Evolutionary conservation across 2,329 filamentous ascomycete genomes (phyloP), one percentile per base, ranked within the genome.

Genomic region (Penicillium italicum): DNA sequence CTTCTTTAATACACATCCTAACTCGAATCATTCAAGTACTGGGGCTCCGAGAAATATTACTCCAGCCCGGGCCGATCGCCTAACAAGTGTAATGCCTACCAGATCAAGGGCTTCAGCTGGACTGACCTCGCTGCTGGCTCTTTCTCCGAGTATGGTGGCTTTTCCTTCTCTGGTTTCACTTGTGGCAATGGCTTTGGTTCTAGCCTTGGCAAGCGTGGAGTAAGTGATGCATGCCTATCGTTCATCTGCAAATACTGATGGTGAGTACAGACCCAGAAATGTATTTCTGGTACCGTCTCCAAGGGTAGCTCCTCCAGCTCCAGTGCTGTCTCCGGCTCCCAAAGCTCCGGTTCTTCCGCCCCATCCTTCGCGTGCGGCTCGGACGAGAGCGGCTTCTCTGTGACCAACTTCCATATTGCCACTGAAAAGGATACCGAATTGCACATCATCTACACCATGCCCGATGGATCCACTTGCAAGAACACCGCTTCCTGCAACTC

Each of bases 391-490:
- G 74, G 70, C 61, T 94, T 96, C 80, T 94, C 91, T 34, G 85
- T 96, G 68, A 83, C 79, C 62, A 80, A 84, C 65, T 83, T 96
- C 73, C 81, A 93, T 61, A 78, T 97, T 64, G 85, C 84, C 43
- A 81, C 85, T 61, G 86, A 90, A 69, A 85, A 88, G 69, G 87
- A 93, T 74, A 86, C 84, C 64, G 85, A 92, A 61, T 77, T 97
- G 51, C 86, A 93, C 74, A 91, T 96, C 79, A 83, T 90, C 79
- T 97, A 93, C 77, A 82, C 80, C 67, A 96, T 97, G 91, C 82
- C 85, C 2, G 90, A 93, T 72, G 89, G 89, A 65, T 86, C 84
- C 14, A 83, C 75, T 57, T 97, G 93, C 85, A 93, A 89, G 78
- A 88, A 95, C 67, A 85, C 84, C 60, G 79, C 83, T 62, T 70